Base-by-base conservation (phyloP, 768 basidiomycete genomes). In the Polyporus arcularius region DNA sequence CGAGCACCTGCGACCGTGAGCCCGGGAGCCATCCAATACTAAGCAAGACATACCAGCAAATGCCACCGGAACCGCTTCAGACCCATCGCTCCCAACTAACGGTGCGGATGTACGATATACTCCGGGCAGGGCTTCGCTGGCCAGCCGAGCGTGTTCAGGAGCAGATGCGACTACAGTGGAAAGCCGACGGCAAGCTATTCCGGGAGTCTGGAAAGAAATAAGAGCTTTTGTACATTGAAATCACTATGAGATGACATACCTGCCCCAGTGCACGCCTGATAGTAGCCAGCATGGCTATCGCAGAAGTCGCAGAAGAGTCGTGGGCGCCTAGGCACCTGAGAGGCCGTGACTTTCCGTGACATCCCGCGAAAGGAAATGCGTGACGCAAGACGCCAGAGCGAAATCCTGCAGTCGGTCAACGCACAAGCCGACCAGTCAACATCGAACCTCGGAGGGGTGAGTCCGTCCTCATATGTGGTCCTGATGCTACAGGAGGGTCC, bases 371-470 rank as follows among this genome's bases (percentile, higher is more conserved):
- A 35, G 56, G 51, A 12, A 4, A 4, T 3, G 0, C 21, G 61
- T 63, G 52, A 62, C 56, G 16, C 15, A n/a, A 51, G 55, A 57
- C 61, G 55, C 57, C 57, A 48, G 47, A 47, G 52, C 18, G 48
- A 47, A 60, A 53, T 48, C 51, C 35, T 53, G 55, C 11, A 41
- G 56, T 61, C 65, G 53, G 57, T 53, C 60, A 32, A 42, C 54
- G 57, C 41, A 57, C 59, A 41, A 42, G 57, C 60, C 46, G 55
- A 64, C 63, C 70, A 64, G 68, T 66, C 72, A 66, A 71, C 65
- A 63, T 56, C 64, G 69, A 69, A 70, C 60, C 65, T 65, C 68
- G 72, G 72, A 73, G 67, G 76, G 72, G 80, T 81, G 68, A 77
- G 78, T 77, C 53, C 60, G 35, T 57, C 65, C 63, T 63, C 40